Percentiles rank a stretch among this genome's conserved stretches.
Evolutionary conservation across 2,329 filamentous ascomycete genomes (phyloP).

Genomic region (Fusarium keratoplasticum): DNA sequence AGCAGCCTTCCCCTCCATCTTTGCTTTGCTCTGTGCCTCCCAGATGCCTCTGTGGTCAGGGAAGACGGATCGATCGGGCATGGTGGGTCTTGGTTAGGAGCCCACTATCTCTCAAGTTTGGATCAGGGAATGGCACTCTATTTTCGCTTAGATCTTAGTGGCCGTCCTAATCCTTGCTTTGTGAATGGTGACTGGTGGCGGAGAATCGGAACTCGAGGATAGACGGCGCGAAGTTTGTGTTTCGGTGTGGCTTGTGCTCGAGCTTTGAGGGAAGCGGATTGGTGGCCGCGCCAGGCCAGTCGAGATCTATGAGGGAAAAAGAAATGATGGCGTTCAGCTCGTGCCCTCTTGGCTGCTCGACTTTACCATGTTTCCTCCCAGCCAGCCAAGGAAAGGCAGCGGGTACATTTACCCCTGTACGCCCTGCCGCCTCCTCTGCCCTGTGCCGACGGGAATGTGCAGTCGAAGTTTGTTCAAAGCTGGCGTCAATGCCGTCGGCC

Average conservation of each 20-base stretch:
- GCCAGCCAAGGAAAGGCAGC: neutral
- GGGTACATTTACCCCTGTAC: conserved; percentile 1
- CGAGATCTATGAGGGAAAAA: conserved; percentile 18
- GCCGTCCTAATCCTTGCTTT: conserved; percentile 10
- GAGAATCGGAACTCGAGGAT: conserved; percentile 3
- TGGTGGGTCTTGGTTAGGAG: neutral
- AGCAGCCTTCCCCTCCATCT: conserved; percentile 10
- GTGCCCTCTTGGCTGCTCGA: conserved; percentile 6
- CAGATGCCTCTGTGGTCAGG: conserved; percentile 8
- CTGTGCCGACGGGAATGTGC: conserved; percentile 23
- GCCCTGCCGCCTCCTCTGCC: conserved; percentile 19
- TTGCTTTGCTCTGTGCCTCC: conserved; percentile 8
- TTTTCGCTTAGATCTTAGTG: conserved; percentile 41
- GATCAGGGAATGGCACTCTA: conserved; percentile 13
- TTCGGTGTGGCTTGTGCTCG: conserved; percentile 27
- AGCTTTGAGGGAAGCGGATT: conserved; percentile 17
- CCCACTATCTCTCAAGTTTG: neutral
- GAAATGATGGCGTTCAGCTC: conserved; percentile 30
- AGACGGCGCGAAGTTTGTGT: conserved; percentile 16
- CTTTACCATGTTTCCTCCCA: conserved; percentile 1
- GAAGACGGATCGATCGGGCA: conserved; percentile 27
- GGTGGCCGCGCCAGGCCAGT: conserved; percentile 6
- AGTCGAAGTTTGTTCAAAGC: conserved; percentile 19
- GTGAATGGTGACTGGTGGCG: conserved; percentile 11
- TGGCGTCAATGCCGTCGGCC: conserved; percentile 11